A percentile compares a stretch with the other conserved stretches of the same genome.
Evolutionary conservation across 345 rosid species (phyloP).

Genomic region (Psidium guajava): DNA sequence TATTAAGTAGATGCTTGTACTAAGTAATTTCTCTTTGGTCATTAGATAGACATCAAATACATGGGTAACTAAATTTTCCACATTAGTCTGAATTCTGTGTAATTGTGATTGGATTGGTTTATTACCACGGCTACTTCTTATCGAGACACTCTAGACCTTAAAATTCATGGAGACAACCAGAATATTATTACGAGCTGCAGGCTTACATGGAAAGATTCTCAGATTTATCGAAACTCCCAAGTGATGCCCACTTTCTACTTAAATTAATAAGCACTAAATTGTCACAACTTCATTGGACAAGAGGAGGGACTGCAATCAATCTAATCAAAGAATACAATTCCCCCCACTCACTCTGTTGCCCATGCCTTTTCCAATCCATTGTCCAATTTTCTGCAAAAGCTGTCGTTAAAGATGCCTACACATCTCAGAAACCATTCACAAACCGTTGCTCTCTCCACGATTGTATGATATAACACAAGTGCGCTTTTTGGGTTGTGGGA

Average conservation of each 20-base stretch:
- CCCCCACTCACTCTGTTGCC: neutral
- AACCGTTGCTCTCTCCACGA: neutral
- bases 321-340: neutral
- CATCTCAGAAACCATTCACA: neutral
- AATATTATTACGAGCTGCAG: neutral
- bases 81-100: neutral
- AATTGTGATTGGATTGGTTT: neutral
- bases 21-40: neutral
- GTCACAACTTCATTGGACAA: neutral
- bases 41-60: neutral
- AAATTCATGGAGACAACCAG: neutral
- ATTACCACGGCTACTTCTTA: neutral
- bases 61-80: neutral
- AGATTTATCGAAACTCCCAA: neutral
- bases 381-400: neutral
- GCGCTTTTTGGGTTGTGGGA: neutral
- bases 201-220: neutral
- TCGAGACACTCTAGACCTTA: neutral
- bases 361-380: neutral
- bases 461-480: neutral
- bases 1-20: neutral
- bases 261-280: neutral
- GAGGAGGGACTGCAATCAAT: neutral
- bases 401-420: neutral
- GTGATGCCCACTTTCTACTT: neutral